Percentiles rank a stretch among this genome's conserved stretches.
phyloP scores from a whole-genome alignment of 1,139 yeast species.

The Scheffersomyces titani region DNA sequence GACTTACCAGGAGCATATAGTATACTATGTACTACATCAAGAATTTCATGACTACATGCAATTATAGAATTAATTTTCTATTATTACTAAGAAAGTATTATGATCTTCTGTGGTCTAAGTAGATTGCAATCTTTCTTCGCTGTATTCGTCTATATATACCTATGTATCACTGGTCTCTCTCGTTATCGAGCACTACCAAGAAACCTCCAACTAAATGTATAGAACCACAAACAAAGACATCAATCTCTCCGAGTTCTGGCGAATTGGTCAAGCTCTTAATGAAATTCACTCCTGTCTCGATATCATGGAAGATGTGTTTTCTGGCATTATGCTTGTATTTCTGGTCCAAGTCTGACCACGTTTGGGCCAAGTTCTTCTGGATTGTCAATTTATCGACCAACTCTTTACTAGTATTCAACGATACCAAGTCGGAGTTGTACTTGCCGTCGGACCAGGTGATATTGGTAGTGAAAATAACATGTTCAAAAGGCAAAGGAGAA shows the following conservation, averaged over 20 bases:
- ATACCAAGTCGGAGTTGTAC: constrained; percentile 80
- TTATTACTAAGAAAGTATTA: neutral
- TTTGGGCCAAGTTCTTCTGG: constrained; percentile 72
- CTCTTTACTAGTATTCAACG: constrained; percentile 78
- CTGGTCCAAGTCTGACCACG: constrained; percentile 64
- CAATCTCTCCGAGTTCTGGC: constrained; percentile 37
- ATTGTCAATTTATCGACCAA: constrained; percentile 71
- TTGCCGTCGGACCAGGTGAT: constrained; percentile 85
- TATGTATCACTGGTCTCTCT: constrained; percentile 24
- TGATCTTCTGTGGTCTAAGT: neutral
- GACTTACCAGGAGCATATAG: too few relatives aligned
- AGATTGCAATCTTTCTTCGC: neutral
- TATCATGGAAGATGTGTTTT: constrained; percentile 65
- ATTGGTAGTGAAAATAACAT: constrained; percentile 86
- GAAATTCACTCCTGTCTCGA: constrained; percentile 70
- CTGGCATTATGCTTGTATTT: constrained; percentile 27
- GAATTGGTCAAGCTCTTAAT: constrained; percentile 44
- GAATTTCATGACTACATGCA: too few relatives aligned
- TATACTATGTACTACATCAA: neutral
- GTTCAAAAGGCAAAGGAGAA: constrained; percentile 53
- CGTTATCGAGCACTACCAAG: constrained; percentile 73
- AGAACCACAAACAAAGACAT: constrained; percentile 93
- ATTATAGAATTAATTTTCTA: too few relatives aligned
- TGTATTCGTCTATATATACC: neutral
- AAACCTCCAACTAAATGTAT: constrained; percentile 93